A percentile compares a stretch with the other conserved stretches of the same genome.
These are phyloP conservation scores for Penicillium soppii DNA, from an alignment of 495 filamentous ascomycete genomes.

Conservation along the genomic window DNA sequence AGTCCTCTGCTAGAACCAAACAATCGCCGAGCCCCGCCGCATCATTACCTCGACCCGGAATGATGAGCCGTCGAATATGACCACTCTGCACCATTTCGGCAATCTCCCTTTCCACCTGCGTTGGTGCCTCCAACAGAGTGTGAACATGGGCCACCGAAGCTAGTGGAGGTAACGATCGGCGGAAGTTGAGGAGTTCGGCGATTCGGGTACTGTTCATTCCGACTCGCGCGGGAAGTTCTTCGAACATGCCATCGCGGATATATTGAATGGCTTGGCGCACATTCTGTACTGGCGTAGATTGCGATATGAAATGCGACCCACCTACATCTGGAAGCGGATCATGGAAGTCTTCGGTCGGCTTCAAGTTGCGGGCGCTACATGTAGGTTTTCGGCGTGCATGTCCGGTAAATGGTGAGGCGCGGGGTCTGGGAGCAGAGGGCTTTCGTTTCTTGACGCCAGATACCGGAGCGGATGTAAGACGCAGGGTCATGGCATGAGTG, in stretches of 20 bases:
- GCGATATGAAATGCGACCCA: conserved; percentile 33
- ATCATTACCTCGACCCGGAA: conserved; percentile 63
- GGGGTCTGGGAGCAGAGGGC: conserved; percentile 20
- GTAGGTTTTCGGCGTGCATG: conserved; percentile 59
- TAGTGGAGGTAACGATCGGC: conserved; percentile 64
- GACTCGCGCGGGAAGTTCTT: conserved; percentile 59
- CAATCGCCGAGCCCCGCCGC: conserved; percentile 66
- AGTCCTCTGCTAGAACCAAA: conserved; percentile 61
- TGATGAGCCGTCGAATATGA: conserved; percentile 60
- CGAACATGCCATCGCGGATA: conserved; percentile 65
- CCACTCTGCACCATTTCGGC: conserved; percentile 60
- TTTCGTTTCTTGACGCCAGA: conserved; percentile 45
- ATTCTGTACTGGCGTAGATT: conserved; percentile 57
- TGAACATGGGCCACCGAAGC: conserved; percentile 72
- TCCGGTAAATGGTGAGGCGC: conserved; percentile 49
- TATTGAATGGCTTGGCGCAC: conserved; percentile 64
- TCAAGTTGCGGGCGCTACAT: conserved; percentile 30
- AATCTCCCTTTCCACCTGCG: conserved; percentile 71
- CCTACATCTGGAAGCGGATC: conserved; percentile 40
- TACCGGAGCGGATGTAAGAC: conserved; percentile 46
- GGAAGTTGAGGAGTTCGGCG: conserved; percentile 67
- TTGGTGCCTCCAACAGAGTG: conserved; percentile 62
- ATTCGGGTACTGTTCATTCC: conserved; percentile 77
- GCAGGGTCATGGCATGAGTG: conserved; percentile 39
- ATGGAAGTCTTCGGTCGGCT: conserved; percentile 43